phyloP scores from a whole-genome alignment of 345 rosid genomes.

The Aquilaria sinensis region DNA sequence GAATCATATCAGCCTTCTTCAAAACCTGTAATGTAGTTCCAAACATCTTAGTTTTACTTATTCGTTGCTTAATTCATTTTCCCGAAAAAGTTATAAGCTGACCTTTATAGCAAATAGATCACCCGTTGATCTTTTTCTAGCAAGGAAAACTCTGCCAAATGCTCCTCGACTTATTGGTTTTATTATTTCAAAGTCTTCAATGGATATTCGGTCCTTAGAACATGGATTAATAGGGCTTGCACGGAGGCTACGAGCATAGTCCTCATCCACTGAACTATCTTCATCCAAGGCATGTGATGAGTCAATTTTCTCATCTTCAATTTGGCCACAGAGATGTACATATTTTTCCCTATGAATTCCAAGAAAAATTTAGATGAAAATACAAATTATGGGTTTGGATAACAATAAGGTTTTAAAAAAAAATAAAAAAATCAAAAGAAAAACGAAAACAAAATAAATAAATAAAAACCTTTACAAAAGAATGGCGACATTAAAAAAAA shows the following conservation, averaged over 20 bases:
- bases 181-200: slow-evolving; percentile 96
- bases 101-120: slow-evolving; percentile 97
- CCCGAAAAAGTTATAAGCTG: slow-evolving; percentile 14
- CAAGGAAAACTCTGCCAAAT: slow-evolving; percentile 90
- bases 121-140: slow-evolving; percentile 87
- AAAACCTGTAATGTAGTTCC: slow-evolving; percentile 47
- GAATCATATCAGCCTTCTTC: slow-evolving; percentile 94
- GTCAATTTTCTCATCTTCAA: slow-evolving; percentile 75
- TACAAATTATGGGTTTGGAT: slow-evolving; percentile 9
- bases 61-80: slow-evolving; percentile 11
- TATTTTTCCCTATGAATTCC: slow-evolving; percentile 75
- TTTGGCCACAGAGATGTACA: slow-evolving; percentile 63
- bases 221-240: slow-evolving; percentile 80
- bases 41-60: slow-evolving; percentile 1
- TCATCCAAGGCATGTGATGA: slow-evolving; percentile 59
- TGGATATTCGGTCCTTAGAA: slow-evolving; percentile 84
- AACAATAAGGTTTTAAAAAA: not conserved
- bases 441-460: not conserved
- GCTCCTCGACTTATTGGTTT: slow-evolving; percentile 99
- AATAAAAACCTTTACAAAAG: not conserved
- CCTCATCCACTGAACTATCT: slow-evolving; percentile 82
- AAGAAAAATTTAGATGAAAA: slow-evolving; percentile 4
- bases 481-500: not conserved
- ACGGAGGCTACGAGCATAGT: slow-evolving; percentile 64
- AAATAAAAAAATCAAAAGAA: not conserved